Conservation (phyloP, 768 basidiomycete genomes). For the Coprinopsis strossmayeri region DNA sequence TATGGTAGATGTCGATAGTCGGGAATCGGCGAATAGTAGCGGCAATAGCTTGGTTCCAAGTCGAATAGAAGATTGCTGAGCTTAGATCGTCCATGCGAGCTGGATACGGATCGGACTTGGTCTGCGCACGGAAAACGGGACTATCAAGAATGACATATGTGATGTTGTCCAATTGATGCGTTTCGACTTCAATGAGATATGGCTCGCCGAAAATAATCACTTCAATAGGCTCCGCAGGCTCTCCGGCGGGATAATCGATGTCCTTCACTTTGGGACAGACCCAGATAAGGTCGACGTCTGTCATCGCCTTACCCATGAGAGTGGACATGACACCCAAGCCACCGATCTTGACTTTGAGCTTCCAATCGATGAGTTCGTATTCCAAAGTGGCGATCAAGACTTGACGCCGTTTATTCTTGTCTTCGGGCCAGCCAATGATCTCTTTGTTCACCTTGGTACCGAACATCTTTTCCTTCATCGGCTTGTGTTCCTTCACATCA, state of each 20-base stretch:
- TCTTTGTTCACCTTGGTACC: constrained; percentile 58
- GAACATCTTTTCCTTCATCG: constrained; percentile 69
- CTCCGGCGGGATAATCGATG: constrained; percentile 85
- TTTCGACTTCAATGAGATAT: constrained; percentile 94
- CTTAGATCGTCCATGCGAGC: constrained; percentile 96
- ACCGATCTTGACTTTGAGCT: constrained; percentile 96
- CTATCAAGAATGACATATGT: constrained; percentile 92
- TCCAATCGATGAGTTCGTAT: constrained; percentile 97
- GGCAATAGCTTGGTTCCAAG: constrained; percentile 96
- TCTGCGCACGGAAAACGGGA: constrained; percentile 95
- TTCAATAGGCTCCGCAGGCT: constrained; percentile 90
- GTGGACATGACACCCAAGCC: constrained; percentile 97
- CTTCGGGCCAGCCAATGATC: constrained; percentile 95
- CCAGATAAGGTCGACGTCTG: constrained; percentile 92
- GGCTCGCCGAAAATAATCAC: constrained; percentile 95
- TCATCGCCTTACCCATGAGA: constrained; percentile 98
- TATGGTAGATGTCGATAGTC: constrained; percentile 87
- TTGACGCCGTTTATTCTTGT: constrained; percentile 84
- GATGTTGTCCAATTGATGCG: constrained; percentile 89
- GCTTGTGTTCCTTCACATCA: constrained; percentile 59
- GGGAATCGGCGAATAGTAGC: constrained; percentile 83
- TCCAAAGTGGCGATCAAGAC: constrained; percentile 90
- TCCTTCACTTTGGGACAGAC: constrained; percentile 94
- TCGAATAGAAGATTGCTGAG: constrained; percentile 96
- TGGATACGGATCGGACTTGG: constrained; percentile 92